phyloP scores from a whole-genome alignment of 352 stramenopile species.

The Phytophthora podocarpi region DNA sequence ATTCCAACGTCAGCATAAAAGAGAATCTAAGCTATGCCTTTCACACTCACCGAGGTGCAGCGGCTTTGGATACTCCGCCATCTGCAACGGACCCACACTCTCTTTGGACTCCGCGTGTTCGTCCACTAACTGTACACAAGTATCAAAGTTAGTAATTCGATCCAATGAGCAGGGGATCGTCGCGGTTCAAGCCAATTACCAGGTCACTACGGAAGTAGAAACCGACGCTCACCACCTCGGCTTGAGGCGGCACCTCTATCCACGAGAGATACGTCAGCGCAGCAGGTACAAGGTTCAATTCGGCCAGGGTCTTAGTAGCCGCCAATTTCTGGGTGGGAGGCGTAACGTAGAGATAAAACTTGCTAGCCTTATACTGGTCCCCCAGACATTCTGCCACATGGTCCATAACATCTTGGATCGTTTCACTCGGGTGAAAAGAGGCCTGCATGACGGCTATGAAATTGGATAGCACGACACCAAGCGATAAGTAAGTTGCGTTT shows the following conservation, averaged over 20 bases:
- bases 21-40: neutral
- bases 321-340: conserved; percentile 73
- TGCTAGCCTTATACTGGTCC: conserved; percentile 15
- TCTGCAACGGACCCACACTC: conserved; percentile 23
- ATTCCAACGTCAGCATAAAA: conserved; percentile 11
- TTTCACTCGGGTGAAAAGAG: conserved; percentile 86
- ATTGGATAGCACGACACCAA: conserved; percentile 1
- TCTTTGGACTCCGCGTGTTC: conserved; percentile 52
- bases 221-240: conserved; percentile 26
- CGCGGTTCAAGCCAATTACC: conserved; percentile 32
- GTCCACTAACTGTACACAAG: conserved; percentile 33
- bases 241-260: conserved; percentile 35
- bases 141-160: conserved; percentile 5
- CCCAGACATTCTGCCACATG: conserved; percentile 65
- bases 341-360: conserved; percentile 84
- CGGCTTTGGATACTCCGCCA: conserved; percentile 51
- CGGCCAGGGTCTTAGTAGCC: conserved; percentile 56
- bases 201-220: conserved; percentile 70
- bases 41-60: conserved; percentile 44
- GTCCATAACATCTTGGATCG: conserved; percentile 66
- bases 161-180: neutral
- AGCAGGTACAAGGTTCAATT: conserved; percentile 80
- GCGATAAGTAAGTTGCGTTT: neutral
- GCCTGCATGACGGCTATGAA: conserved; percentile 75
- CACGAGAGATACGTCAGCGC: conserved; percentile 82